phyloP scores from a whole-genome alignment of 1,284 basidiomycete genomes.

The Crepidotus sp. region DNA sequence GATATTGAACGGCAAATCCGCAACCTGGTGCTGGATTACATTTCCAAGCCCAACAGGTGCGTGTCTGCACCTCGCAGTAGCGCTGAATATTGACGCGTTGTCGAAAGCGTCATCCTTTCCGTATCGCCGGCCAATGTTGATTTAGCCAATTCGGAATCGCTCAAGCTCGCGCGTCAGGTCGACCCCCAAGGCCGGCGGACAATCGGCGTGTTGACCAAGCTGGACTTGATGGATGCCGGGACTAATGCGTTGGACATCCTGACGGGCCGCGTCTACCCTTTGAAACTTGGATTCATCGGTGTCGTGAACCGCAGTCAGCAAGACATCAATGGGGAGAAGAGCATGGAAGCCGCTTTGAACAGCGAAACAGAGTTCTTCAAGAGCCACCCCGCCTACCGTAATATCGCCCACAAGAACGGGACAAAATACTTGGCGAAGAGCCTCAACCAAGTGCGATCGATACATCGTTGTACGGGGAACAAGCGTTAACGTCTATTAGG shows the following conservation, averaged over 20 bases:
- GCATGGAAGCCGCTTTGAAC: constrained; percentile 77
- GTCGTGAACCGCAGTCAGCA: constrained; percentile 97
- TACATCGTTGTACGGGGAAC: not conserved
- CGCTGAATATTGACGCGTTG: constrained; percentile 10
- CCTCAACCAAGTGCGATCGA: constrained; percentile 74
- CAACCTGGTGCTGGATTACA: constrained; percentile 88
- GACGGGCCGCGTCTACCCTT: constrained; percentile 92
- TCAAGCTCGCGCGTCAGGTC: constrained; percentile 92
- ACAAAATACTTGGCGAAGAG: constrained; percentile 93
- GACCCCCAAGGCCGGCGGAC: constrained; percentile 95
- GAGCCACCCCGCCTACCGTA: constrained; percentile 86
- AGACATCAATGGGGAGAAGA: constrained; percentile 90
- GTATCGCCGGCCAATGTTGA: constrained; percentile 98
- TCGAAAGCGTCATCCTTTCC: constrained; percentile 81
- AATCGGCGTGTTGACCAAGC: constrained; percentile 93
- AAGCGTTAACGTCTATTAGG: constrained; percentile 35
- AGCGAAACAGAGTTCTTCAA: constrained; percentile 91
- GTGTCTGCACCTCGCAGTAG: constrained; percentile 19
- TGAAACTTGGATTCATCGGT: constrained; percentile 97
- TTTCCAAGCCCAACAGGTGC: constrained; percentile 93
- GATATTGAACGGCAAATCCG: constrained; percentile 98
- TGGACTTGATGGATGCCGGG: constrained; percentile 98
- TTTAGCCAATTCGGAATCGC: constrained; percentile 94
- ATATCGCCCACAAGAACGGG: constrained; percentile 95
- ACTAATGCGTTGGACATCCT: constrained; percentile 96